Conservation (phyloP, 306 rosid species). For the Calophaca sinica region DNA sequence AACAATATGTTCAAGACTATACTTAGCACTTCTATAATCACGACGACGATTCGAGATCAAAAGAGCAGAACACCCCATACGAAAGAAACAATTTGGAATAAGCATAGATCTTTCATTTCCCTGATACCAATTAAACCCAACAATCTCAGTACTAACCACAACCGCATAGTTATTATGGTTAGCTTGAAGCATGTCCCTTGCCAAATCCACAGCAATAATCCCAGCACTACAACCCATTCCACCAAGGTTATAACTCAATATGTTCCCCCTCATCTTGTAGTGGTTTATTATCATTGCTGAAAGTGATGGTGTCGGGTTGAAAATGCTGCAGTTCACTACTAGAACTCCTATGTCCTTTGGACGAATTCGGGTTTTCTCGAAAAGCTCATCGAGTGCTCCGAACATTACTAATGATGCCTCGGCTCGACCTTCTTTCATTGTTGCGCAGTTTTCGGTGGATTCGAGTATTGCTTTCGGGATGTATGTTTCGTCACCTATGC, state of each 20-base stretch:
- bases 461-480: slow-evolving; percentile 67
- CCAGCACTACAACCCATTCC: slow-evolving; percentile 98
- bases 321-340: slow-evolving; percentile 90
- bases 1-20: slow-evolving; percentile 84
- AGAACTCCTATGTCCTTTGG: slow-evolving; percentile 83
- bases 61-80: slow-evolving; percentile 92
- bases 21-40: slow-evolving; percentile 73
- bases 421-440: slow-evolving; percentile 87
- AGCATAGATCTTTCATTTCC: slow-evolving; percentile 84
- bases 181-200: slow-evolving; percentile 77
- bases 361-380: slow-evolving; percentile 73
- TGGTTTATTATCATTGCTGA: slow-evolving; percentile 96
- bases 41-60: slow-evolving; percentile 85
- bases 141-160: slow-evolving; percentile 86
- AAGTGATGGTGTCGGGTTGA: slow-evolving; percentile 89
- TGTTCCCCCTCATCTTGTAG: slow-evolving; percentile 93
- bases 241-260: slow-evolving; percentile 83
- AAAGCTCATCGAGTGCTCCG: slow-evolving; percentile 87
- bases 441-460: slow-evolving; percentile 60
- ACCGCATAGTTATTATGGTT: slow-evolving; percentile 84
- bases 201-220: slow-evolving; percentile 79
- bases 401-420: slow-evolving; percentile 87
- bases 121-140: slow-evolving; percentile 86
- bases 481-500: slow-evolving; percentile 84
- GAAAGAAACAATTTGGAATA: slow-evolving; percentile 78